Percentiles rank a stretch among this genome's conserved stretches.
Evolutionary conservation across 352 stramenopile genomes (phyloP).

Genomic region (Phytophthora citricola): DNA sequence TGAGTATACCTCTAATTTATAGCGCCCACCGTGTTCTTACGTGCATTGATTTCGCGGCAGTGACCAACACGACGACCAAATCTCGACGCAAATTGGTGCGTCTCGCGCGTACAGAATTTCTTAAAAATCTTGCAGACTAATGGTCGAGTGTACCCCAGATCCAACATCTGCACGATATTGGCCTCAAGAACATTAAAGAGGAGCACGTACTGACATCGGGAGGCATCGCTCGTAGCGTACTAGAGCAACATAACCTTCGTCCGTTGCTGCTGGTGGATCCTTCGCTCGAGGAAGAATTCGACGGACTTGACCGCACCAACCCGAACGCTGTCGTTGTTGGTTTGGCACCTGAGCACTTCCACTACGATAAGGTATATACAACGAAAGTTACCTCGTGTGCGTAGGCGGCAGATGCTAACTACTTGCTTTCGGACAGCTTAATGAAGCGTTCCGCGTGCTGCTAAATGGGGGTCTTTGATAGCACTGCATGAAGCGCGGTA

Average conservation of each 20-base stretch:
- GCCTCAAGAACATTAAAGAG: conserved; percentile 43
- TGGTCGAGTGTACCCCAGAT: conserved; percentile 30
- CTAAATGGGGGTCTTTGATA: conserved; percentile 58
- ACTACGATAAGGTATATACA: conserved; percentile 55
- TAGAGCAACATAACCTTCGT: conserved; percentile 45
- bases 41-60: conserved; percentile 20
- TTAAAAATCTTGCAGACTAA: neutral
- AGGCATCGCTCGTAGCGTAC: conserved; percentile 44
- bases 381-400: neutral
- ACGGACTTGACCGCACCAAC: conserved; percentile 40
- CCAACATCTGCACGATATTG: conserved; percentile 52
- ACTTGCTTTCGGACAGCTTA: conserved; percentile 42
- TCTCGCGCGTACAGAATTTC: neutral
- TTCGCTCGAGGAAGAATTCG: conserved; percentile 56
- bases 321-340: conserved; percentile 72
- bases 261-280: conserved; percentile 56
- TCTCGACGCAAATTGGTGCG: conserved; percentile 50
- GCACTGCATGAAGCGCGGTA: conserved; percentile 63
- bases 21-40: neutral
- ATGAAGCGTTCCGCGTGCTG: conserved; percentile 61
- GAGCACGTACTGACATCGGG: conserved; percentile 57
- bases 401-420: neutral
- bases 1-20: neutral
- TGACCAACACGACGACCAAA: conserved; percentile 80
- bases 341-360: conserved; percentile 55